Evolutionary conservation across 306 rosid species (phyloP), one percentile per base, ranked within the genome.

Genomic region (Lathyrus oleraceus): DNA sequence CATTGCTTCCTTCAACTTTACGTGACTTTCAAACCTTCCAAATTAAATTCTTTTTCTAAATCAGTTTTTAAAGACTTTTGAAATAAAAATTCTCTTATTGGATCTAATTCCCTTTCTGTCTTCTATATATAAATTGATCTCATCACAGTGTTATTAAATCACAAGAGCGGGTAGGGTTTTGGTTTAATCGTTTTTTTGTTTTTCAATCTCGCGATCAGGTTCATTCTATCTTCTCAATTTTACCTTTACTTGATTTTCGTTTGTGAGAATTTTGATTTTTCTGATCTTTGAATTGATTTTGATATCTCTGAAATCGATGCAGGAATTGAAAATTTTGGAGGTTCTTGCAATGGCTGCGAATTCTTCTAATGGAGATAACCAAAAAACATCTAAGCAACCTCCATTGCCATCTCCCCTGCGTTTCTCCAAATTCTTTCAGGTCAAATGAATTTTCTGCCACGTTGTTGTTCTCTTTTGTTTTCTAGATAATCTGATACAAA

Each of bases 341-440:
- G 52, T 61, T 14, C 25, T 68, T 44, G 65, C 63, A 65, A 90
- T 90, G 93, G 93, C 96, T 5, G 52, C 75, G 14, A 83, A 85
- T 80, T 69, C 86, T 65, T 73, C 96, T 35, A 78, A 93, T 79
- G 97, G 86, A 61, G 84, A 73, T 44, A 71, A 72, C 39, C 54
- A 63, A 67, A 49, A 74, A 69, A 20, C 86, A 30, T 4, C 81
- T 27, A 93, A 90, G 81, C 76, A 78, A 65, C 97, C 98, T 48
- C 96, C 96, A 17, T 15, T 58, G 79, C 98, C 98, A 49, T 92
- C 98, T 67, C 96, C 96, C 28, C 39, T 89, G 86, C 93, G 98
- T 49, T 86, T 81, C 68, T 87, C 98, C 74, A 92, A 92, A 65
- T 92, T 88, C 86, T 87, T 68, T 66, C 95, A 89, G 96, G 98